Percentiles rank a stretch among this genome's conserved stretches.
phyloP scores from a whole-genome alignment of 495 filamentous ascomycete genomes.

The Trichoderma parareesei region DNA sequence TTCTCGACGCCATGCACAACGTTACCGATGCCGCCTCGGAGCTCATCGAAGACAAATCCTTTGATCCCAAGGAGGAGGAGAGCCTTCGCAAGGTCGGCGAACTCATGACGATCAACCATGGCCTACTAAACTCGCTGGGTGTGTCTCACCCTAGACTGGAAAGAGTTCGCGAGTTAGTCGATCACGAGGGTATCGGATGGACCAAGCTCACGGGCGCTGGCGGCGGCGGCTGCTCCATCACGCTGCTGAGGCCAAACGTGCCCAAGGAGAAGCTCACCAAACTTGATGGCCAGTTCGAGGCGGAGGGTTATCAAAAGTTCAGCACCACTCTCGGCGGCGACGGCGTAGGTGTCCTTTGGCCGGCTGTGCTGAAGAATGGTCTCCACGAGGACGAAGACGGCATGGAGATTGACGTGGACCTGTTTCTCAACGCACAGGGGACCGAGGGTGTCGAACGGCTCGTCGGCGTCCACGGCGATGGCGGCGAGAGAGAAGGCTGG shows the following conservation, averaged over 20 bases:
- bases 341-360: constrained; percentile 87
- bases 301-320: constrained; percentile 75
- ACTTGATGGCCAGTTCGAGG: constrained; percentile 58
- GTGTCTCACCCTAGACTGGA: constrained; percentile 92
- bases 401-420: constrained; percentile 87
- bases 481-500: constrained; percentile 71
- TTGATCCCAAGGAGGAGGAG: constrained; percentile 48
- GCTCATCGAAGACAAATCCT: constrained; percentile 58
- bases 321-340: constrained; percentile 83
- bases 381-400: constrained; percentile 63
- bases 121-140: constrained; percentile 75
- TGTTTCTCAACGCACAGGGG: constrained; percentile 75
- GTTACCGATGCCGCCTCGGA: constrained; percentile 65
- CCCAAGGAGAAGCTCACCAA: constrained; percentile 41
- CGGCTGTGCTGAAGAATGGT: constrained; percentile 71
- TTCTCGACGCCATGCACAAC: constrained; percentile 75
- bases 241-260: constrained; percentile 61
- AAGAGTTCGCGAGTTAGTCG: constrained; percentile 83
- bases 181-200: constrained; percentile 85
- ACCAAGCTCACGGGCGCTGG: constrained; percentile 95
- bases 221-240: constrained; percentile 91
- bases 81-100: constrained; percentile 66
- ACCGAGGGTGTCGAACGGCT: constrained; percentile 71
- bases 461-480: constrained; percentile 54
- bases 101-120: constrained; percentile 87